phyloP scores from a whole-genome alignment of 805 yeast genomes.

The Barnettozyma populi region DNA sequence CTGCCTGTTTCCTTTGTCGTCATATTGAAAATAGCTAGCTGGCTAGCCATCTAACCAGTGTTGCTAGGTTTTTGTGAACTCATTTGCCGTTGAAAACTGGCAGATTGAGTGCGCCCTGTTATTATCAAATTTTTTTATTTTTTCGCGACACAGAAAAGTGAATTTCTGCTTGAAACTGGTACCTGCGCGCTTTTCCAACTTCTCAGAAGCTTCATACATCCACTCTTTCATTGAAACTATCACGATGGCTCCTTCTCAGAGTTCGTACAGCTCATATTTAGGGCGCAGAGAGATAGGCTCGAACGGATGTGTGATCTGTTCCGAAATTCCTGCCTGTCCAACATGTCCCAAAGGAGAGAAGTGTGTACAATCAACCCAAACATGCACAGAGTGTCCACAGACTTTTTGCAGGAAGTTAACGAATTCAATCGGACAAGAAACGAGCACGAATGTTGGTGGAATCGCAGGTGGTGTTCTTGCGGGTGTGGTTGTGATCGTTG shows the following conservation, averaged over 20 bases:
- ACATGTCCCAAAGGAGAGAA: conserved; percentile 44
- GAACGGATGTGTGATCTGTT: conserved; percentile 39
- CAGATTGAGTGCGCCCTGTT: neutral
- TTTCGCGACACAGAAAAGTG: neutral
- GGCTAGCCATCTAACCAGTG: no score
- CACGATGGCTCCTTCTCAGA: neutral
- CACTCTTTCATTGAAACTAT: neutral
- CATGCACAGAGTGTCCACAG: conserved; percentile 54
- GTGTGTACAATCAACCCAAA: conserved; percentile 50
- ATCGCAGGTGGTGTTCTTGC: conserved; percentile 56
- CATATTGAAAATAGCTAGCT: no score
- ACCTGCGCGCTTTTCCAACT: neutral
- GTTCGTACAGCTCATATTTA: neutral
- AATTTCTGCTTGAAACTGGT: neutral
- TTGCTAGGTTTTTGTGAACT: no score
- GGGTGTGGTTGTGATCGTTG: conserved; percentile 37
- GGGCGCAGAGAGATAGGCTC: conserved; percentile 9
- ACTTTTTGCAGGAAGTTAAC: conserved; percentile 39
- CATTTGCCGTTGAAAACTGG: neutral
- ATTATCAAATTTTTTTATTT: no score
- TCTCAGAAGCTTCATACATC: neutral
- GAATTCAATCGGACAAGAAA: conserved; percentile 12
- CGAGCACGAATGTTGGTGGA: conserved; percentile 41
- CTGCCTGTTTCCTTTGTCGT: no score
- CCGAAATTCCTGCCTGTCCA: conserved; percentile 45